These are phyloP conservation scores for Nyctanthes arbortristis DNA, from an alignment of 257 asterid species.

Conservation along the genomic window DNA sequence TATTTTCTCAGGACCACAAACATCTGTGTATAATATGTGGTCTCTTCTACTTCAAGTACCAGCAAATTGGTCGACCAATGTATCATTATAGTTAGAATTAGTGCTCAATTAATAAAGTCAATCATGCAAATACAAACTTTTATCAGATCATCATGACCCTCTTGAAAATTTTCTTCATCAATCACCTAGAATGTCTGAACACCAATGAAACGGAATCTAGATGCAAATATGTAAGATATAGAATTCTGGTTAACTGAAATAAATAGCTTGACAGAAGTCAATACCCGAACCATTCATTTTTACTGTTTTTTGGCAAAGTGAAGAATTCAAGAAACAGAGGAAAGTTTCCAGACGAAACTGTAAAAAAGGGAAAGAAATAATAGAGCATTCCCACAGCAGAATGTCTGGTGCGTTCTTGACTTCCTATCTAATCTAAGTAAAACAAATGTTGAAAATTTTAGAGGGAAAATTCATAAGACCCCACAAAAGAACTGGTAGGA, in stretches of 20 bases:
- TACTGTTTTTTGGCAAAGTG: slow-evolving; percentile 29
- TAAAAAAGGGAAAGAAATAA: slow-evolving; percentile 1
- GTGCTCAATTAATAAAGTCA: no score
- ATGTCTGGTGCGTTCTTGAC: slow-evolving; percentile 72
- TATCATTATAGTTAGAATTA: no score
- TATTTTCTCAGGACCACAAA: slow-evolving; percentile 64
- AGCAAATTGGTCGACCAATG: no score
- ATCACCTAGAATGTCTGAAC: no score
- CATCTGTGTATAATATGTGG: no score
- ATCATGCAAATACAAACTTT: no score
- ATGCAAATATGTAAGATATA: no score
- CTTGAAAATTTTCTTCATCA: no score
- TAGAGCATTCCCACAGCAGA: slow-evolving; percentile 29
- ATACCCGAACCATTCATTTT: slow-evolving; percentile 96
- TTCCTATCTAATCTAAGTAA: slow-evolving; percentile 36
- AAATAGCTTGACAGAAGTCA: slow-evolving; percentile 82
- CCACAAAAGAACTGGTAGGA: not conserved
- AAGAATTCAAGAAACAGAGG: slow-evolving; percentile 1
- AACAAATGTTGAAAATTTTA: not conserved
- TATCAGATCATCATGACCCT: no score
- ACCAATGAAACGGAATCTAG: no score
- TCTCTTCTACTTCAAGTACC: no score
- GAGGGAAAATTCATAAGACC: not conserved
- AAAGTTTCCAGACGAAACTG: not conserved
- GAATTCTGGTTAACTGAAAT: no score